phyloP scores from a whole-genome alignment of 495 filamentous ascomycete genomes.

The Trichoderma virens region DNA sequence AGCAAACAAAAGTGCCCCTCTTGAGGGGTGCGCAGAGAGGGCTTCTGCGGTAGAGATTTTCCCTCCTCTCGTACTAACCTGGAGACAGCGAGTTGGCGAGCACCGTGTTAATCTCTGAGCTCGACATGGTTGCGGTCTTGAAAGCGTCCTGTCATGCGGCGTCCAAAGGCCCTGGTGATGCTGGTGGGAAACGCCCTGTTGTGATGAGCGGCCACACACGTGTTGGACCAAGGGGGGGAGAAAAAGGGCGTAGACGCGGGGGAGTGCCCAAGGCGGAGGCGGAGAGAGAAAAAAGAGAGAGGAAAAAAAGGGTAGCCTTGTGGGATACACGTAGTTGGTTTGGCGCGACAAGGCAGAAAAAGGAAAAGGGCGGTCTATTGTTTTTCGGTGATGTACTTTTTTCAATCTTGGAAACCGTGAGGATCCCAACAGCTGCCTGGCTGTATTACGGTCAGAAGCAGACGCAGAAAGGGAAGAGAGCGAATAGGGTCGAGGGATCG shows the following conservation, averaged over 20 bases:
- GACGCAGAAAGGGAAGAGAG: not conserved
- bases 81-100: slow-evolving; percentile 86
- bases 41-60: slow-evolving; percentile 7
- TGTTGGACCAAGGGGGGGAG: not conserved
- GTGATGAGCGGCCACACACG: not conserved
- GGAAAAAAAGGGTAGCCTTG: not conserved
- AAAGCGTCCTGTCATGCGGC: slow-evolving; percentile 15
- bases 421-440: slow-evolving; percentile 8
- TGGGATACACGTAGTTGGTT: not conserved
- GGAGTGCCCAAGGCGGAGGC: slow-evolving; percentile 6
- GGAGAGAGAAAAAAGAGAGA: not conserved
- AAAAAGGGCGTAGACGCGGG: slow-evolving; percentile 5
- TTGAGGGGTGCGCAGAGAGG: slow-evolving; percentile 13
- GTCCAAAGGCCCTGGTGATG: slow-evolving; percentile 12
- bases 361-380: slow-evolving; percentile 4
- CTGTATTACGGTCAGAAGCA: slow-evolving; percentile 9
- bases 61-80: slow-evolving; percentile 47
- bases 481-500: slow-evolving; percentile 6
- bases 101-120: slow-evolving; percentile 53
- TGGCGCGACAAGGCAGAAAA: not conserved
- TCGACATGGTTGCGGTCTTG: slow-evolving; percentile 35
- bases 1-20: slow-evolving; percentile 14
- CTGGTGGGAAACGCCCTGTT: slow-evolving; percentile 11
- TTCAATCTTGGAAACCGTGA: not conserved
- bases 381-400: not conserved